Evolutionary conservation across 768 basidiomycete species (phyloP).

Genomic region (Lactifluus echinatus): DNA sequence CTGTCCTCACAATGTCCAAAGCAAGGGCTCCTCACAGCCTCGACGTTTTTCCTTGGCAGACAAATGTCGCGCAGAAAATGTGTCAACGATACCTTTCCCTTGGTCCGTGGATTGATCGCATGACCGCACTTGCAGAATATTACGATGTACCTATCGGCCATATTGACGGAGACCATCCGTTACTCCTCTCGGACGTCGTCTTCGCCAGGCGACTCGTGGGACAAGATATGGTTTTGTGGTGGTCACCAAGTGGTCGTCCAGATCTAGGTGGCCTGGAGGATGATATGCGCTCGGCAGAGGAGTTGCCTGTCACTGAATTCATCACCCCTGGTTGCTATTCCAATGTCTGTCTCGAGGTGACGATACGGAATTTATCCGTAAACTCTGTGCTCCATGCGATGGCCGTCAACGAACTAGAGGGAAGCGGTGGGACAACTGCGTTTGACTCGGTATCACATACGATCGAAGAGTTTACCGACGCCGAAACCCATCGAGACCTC

Average conservation of each 20-base stretch:
- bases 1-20: constrained; percentile 80
- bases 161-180: constrained; percentile 80
- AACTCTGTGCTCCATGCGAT: constrained; percentile 91
- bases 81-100: constrained; percentile 70
- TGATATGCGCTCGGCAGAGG: constrained; percentile 68
- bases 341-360: constrained; percentile 87
- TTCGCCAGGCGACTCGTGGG: constrained; percentile 81
- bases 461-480: constrained; percentile 77
- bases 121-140: constrained; percentile 75
- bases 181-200: constrained; percentile 82
- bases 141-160: constrained; percentile 93
- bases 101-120: constrained; percentile 72
- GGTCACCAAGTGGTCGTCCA: constrained; percentile 83
- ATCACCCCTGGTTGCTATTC: constrained; percentile 77
- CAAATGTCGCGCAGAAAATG: constrained; percentile 75
- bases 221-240: constrained; percentile 93
- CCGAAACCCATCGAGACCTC: constrained; percentile 55
- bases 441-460: constrained; percentile 92
- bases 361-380: constrained; percentile 86
- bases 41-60: constrained; percentile 86
- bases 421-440: constrained; percentile 85
- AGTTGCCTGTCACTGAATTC: constrained; percentile 80
- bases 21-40: constrained; percentile 63
- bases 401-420: constrained; percentile 94
- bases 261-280: constrained; percentile 93